These are phyloP conservation scores for Citrus sp. DNA, from an alignment of 345 rosid genomes.

Conservation along the genomic window DNA sequence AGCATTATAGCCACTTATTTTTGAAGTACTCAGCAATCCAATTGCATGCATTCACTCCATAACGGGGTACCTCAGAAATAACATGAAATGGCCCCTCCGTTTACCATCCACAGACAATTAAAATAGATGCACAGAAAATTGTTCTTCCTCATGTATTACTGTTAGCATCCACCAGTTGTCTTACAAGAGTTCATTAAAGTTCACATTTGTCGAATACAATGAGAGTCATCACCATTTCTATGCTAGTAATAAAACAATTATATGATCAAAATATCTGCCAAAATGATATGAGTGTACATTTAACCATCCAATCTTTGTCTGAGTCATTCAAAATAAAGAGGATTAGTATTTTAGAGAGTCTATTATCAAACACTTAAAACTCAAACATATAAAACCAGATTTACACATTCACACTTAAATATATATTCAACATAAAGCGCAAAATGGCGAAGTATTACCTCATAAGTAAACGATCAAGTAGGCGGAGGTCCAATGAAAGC, in stretches of 20 bases:
- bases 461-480: conserved; percentile 18
- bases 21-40: no score
- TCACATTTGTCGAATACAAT: no score
- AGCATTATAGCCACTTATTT: no score
- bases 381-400: background rate
- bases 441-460: conserved; percentile 2
- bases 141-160: background rate
- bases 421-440: background rate
- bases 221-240: background rate
- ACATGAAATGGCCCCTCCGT: background rate
- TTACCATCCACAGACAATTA: background rate
- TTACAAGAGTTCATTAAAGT: no score
- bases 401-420: background rate
- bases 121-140: background rate
- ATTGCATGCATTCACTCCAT: background rate
- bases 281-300: background rate
- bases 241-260: background rate
- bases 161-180: no score
- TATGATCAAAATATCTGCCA: background rate
- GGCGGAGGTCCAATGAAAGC: conserved; percentile 26
- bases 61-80: background rate
- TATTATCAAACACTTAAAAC: background rate
- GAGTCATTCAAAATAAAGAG: background rate
- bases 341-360: background rate
- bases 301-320: background rate